Evolutionary conservation across 129 eudicot genomes (phyloP).

Genomic region (Lonicera japonica): DNA sequence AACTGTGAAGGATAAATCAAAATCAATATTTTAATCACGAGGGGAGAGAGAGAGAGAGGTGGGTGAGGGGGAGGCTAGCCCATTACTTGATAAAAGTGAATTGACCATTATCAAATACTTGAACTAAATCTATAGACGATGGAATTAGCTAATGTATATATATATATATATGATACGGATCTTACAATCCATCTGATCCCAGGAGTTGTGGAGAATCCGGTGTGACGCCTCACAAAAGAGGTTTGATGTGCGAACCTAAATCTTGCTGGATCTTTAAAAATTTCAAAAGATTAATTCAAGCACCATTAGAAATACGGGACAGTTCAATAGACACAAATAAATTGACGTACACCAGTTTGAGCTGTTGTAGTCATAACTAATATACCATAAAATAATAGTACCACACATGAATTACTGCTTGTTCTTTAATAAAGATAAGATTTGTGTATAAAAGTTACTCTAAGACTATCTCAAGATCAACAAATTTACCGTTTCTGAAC

Average conservation of each 20-base stretch:
- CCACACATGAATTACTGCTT: background rate
- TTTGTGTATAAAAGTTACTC: background rate
- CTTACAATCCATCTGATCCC: slow-evolving; percentile 75
- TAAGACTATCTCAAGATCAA: background rate
- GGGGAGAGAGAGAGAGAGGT: too few relatives aligned
- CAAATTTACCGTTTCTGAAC: slow-evolving; percentile 45
- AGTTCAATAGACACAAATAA: background rate
- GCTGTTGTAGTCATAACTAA: background rate
- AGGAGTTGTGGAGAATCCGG: slow-evolving; percentile 53
- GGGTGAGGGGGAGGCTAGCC: too few relatives aligned
- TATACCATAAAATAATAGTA: background rate
- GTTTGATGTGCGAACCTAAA: slow-evolving; percentile 82
- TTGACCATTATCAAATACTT: too few relatives aligned
- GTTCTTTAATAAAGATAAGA: background rate
- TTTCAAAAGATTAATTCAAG: background rate
- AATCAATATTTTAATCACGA: background rate
- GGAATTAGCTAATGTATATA: too few relatives aligned
- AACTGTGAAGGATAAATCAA: slow-evolving; percentile 25
- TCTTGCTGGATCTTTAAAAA: slow-evolving; percentile 62
- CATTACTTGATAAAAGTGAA: background rate
- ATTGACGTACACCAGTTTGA: background rate
- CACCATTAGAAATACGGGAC: slow-evolving; percentile 1
- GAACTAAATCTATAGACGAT: too few relatives aligned
- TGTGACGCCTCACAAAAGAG: slow-evolving; percentile 69
- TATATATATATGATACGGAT: background rate